Evolutionary conservation across 305 asterid species (phyloP), one percentile per base, ranked within the genome.

Genomic region (Fraxinus angustifolia): DNA sequence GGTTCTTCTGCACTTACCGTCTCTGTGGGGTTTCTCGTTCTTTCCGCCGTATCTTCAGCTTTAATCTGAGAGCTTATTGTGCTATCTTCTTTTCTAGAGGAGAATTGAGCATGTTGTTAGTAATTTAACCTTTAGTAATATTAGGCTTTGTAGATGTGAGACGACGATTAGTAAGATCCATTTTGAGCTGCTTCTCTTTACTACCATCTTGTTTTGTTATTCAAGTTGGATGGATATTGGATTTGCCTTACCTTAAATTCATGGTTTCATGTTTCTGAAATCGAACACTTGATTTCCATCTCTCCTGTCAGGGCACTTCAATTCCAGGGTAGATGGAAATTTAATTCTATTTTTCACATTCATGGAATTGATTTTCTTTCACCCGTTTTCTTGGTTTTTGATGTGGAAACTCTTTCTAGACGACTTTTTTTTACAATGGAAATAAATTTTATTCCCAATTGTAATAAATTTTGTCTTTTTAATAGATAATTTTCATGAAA

Each of bases 31-130:
- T 56, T 82, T 7, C 5, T 85, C 3, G 73, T 84, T 6, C 33
- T 88, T 8, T 65, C 84, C 38, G 82, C 19, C 23, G 84, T 81
- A 70, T 78, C 84, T 0, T 65, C 79, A 68, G 86, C 82, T 68
- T 75, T 86, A 70, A 84, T 90, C 84, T 93, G 91, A 91, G 81
- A 26, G 60, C 34, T 11, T 71, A 73, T 50, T 31, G 3, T 4
- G 53, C 33, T 4, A 38, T 28, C 79, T 81, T 81, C 38, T 73
- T 68, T 58, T 28, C 70, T 76, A 65, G 71, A 72, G 65, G 45
- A 79, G 83, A 60, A 80, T 14, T 60, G 71, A 62, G 71, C 34
- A 23, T 62, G n/a, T 21, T 62, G 33, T 62, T 62, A 62, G 34
- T 21, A 60, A 60, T 19, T 60, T n/a, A 56, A 17, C 67, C 26